Base-by-base conservation (phyloP, 768 basidiomycete genomes). In the Melanogaster broomeanus region DNA sequence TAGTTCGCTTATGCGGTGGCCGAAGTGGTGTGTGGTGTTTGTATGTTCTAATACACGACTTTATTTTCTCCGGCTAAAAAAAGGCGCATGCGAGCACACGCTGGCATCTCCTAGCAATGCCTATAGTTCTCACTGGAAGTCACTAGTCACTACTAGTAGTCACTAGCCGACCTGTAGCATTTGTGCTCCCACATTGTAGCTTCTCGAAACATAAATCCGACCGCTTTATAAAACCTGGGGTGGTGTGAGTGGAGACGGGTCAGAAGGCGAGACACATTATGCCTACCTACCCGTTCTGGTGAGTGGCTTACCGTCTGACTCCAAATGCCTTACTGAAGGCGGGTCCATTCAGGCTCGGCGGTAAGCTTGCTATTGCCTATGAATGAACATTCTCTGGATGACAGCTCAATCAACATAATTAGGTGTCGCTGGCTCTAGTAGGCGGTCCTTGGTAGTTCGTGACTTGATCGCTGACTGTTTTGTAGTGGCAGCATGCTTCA, bases 401-500 rank as follows among this genome's bases (percentile, higher is more conserved):
- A 58, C 47, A 45, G 6, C 58, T 50, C 53, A 55, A 28, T 55
- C 25, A 42, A 45, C 25, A 15, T 12, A 3, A 16, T 41, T 50
- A 85, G 84, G 84, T 38, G 74, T 85, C 42, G 83, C 81, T 25
- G 84, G 84, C 30, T 83, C 83, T 39, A 78, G 84, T 85, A 63
- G 22, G 81, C 75, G 25, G 7, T 45, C 19, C n/a, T 22, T n/a
- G 18, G 38, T 12, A 25, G 9, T 27, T 21, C 21, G 13, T 22
- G 12, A 16, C 22, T 44, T 52, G 8, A 48, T 58, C 28, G 57
- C 27, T 28, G 40, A 49, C 33, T 18, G 42, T 51, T 27, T 50
- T 58, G 41, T 53, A 89, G 89, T 91, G 82, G 90, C 90, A 35
- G 86, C 90, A 25, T 82, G 78, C 48, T 85, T 81, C 63, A 93